phyloP scores from a whole-genome alignment of 2,329 filamentous ascomycete species.

The Cercospora brassicicola region DNA sequence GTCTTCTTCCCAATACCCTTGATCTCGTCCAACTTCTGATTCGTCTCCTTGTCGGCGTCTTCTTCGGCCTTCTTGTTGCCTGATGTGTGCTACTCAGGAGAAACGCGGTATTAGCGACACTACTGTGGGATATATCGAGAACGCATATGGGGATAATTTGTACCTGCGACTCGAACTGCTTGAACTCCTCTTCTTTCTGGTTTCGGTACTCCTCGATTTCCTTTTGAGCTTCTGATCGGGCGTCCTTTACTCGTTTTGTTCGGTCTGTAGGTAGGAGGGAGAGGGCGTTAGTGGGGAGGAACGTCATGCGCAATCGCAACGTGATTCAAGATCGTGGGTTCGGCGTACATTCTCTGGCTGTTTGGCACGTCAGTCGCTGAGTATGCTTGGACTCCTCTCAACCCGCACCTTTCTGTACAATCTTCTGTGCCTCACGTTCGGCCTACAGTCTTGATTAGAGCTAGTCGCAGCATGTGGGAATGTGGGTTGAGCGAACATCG shows the following conservation, averaged over 20 bases:
- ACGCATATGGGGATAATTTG: no score
- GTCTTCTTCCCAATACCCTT: constrained; percentile 75
- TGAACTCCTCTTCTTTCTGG: constrained; percentile 90
- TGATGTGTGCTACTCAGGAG: constrained; percentile 77
- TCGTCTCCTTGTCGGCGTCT: constrained; percentile 76
- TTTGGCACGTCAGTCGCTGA: constrained; percentile 50
- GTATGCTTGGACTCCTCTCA: no score
- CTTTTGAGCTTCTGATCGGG: constrained; percentile 92
- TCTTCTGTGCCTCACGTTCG: constrained; percentile 97
- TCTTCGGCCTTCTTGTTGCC: constrained; percentile 75
- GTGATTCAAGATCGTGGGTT: constrained; percentile 1
- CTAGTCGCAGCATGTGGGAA: constrained; percentile 39
- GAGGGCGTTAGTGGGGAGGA: constrained; percentile 27
- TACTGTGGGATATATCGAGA: no score
- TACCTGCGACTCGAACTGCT: constrained; percentile 86
- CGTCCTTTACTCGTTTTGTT: constrained; percentile 96
- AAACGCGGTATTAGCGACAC: no score
- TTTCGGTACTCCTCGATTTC: constrained; percentile 92
- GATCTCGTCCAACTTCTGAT: constrained; percentile 79
- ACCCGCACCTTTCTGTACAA: constrained; percentile 84
- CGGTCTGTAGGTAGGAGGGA: constrained; percentile 61
- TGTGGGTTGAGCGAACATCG: constrained; percentile 63
- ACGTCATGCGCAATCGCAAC: constrained; percentile 6
- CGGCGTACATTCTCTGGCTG: constrained; percentile 80
- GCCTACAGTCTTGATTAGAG: constrained; percentile 62